Base-by-base conservation (phyloP, 1,139 yeast species). In the Taphrina pruni region DNA sequence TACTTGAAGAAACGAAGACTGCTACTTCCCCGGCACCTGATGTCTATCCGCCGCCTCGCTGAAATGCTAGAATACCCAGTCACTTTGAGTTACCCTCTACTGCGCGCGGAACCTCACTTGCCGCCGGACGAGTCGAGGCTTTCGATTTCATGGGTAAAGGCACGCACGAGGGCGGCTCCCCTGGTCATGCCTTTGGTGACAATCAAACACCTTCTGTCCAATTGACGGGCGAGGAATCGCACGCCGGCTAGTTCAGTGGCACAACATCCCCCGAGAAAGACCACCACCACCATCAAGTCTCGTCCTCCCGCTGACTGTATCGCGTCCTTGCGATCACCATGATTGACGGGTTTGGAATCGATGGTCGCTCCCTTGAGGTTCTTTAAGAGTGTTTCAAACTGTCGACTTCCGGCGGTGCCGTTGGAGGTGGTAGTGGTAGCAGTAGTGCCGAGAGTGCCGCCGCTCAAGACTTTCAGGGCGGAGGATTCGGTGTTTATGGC, bases 181-280 rank as follows among this genome's bases (percentile, higher is more conserved):
- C 68, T 72, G 20, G 72, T 66, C n/a, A 72, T 69, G 14, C 73
- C 73, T 26, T 72, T 71, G 6, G 73, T 72, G 60, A 71, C 32
- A n/a, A 72, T 70, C 41, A 71, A 20, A 43, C 71, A 56, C 46
- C 68, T 48, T 20, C 72, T 48, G 20, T 69, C 61, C 36, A 67
- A 60, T 50, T 79, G 78, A 66, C 79, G 78, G 67, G 88, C 85
- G 41, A 88, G 79, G 70, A 82, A 83, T 74, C 87, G 81, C 69
- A 90, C 81, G 21, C 91, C 87, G 12, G 90, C 83, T 12, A 90
- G 80, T 76, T 90, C 97, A 14, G 91, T 84, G 75, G 88, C 84
- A 0, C 96, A 89, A n/a, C 90, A 80, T 0, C 97, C 97, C 8
- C 97, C 97, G 54, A 90, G 77, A 41, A 89, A 79, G 46, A 88